A percentile compares a stretch with the other conserved stretches of the same genome.
These are phyloP conservation scores for Leccinum olivaceoglutinosum DNA, from an alignment of 1,284 basidiomycete species.

Conservation along the genomic window DNA sequence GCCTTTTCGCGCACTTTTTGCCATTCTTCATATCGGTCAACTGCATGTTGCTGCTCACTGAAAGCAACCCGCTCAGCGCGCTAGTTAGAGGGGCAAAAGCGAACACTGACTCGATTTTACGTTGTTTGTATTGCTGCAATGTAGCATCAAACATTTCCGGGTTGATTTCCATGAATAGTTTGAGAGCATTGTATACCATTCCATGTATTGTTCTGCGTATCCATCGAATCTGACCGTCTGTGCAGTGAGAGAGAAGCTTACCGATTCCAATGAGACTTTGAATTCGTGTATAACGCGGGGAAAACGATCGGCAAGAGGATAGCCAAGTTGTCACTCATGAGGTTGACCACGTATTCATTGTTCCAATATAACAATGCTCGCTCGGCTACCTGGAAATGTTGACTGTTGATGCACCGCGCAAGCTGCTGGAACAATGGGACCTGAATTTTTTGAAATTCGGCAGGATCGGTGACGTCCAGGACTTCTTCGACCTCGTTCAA, in stretches of 20 bases:
- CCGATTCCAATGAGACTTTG: slow-evolving; percentile 98
- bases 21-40: slow-evolving; percentile 82
- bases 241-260: slow-evolving; percentile 36
- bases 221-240: slow-evolving; percentile 8
- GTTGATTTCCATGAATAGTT: slow-evolving; percentile 99
- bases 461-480: slow-evolving; percentile 95
- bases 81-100: slow-evolving; percentile 4
- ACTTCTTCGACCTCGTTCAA: slow-evolving; percentile 99
- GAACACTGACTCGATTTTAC: slow-evolving; percentile 69
- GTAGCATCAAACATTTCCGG: slow-evolving; percentile 92
- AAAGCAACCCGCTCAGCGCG: slow-evolving; percentile 10
- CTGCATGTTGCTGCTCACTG: slow-evolving; percentile 81
- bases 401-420: slow-evolving; percentile 95
- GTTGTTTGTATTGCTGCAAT: slow-evolving; percentile 91
- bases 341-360: slow-evolving; percentile 99
- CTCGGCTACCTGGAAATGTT: slow-evolving; percentile 99
- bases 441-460: slow-evolving; percentile 96
- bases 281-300: slow-evolving; percentile 95
- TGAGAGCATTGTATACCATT: slow-evolving; percentile 98
- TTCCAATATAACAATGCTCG: slow-evolving; percentile 95
- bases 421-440: slow-evolving; percentile 92
- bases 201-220: slow-evolving; percentile 87
- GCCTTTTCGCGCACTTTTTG: slow-evolving; percentile 73
- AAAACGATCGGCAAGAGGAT: slow-evolving; percentile 95
- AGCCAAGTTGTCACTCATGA: slow-evolving; percentile 95